Percentiles rank a stretch among this genome's conserved stretches.
phyloP scores from a whole-genome alignment of 2,329 filamentous ascomycete species.

The Coleophoma crateriformis region DNA sequence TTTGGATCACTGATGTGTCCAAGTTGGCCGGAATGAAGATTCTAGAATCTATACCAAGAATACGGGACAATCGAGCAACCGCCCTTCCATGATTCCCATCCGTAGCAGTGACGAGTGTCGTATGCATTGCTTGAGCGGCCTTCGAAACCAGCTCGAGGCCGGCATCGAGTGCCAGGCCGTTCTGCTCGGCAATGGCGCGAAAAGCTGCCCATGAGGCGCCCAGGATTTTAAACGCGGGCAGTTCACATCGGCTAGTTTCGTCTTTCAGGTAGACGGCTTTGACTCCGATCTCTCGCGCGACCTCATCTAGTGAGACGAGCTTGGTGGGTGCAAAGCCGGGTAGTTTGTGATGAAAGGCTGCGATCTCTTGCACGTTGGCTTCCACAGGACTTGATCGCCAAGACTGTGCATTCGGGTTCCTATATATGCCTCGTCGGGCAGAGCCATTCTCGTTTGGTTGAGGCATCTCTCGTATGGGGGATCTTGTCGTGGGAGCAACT shows the following conservation, averaged over 20 bases:
- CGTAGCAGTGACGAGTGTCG: constrained; percentile 57
- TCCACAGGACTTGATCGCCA: neutral
- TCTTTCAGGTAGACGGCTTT: constrained; percentile 60
- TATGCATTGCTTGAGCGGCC: constrained; percentile 18
- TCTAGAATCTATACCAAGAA: constrained; percentile 46
- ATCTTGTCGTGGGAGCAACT: too few species aligned
- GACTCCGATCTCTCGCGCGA: constrained; percentile 53
- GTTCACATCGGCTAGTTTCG: constrained; percentile 58
- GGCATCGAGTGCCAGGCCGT: constrained; percentile 36
- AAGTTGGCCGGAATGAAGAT: constrained; percentile 62
- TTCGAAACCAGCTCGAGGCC: constrained; percentile 35
- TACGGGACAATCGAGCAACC: constrained; percentile 60
- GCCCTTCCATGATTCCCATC: constrained; percentile 77
- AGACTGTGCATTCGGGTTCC: neutral
- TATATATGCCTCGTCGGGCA: neutral
- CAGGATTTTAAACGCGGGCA: constrained; percentile 73
- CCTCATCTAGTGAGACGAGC: constrained; percentile 41
- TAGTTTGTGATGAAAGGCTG: constrained; percentile 50
- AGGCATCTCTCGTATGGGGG: too few species aligned
- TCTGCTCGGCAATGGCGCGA: constrained; percentile 42
- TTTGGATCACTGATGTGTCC: constrained; percentile 42
- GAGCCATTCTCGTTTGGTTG: too few species aligned
- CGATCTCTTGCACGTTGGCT: neutral
- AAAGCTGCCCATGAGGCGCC: constrained; percentile 71
- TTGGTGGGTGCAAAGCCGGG: constrained; percentile 51